phyloP scores from a whole-genome alignment of 2,329 filamentous ascomycete genomes.

The Whalleya microplaca region DNA sequence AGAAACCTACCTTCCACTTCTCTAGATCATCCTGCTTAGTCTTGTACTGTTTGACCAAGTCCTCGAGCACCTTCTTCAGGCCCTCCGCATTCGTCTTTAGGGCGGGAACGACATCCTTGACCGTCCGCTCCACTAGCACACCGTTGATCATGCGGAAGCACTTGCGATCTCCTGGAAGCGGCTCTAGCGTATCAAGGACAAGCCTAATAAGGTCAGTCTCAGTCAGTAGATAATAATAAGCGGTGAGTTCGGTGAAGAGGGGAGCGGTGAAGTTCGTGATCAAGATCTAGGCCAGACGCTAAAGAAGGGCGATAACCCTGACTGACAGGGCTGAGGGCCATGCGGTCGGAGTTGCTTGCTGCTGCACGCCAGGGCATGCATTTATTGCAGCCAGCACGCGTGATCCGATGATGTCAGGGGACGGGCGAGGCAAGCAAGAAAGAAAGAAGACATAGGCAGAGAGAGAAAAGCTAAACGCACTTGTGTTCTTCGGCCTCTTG shows the following conservation, averaged over 20 bases:
- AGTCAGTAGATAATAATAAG: constrained; percentile 31
- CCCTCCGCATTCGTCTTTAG: constrained; percentile 94
- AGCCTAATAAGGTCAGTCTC: constrained; percentile 63
- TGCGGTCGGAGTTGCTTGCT: constrained; percentile 11
- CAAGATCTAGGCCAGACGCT: constrained; percentile 25
- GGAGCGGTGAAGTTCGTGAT: constrained; percentile 36
- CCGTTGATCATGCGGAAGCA: constrained; percentile 99
- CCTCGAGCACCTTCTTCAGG: constrained; percentile 89
- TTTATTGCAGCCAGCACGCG: too few relatives aligned
- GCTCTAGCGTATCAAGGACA: constrained; percentile 88
- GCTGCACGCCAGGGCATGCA: constrained; percentile 9
- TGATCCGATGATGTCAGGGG: constrained; percentile 23
- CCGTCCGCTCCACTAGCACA: constrained; percentile 90
- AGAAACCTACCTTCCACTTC: constrained; percentile 83
- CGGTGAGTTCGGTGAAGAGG: constrained; percentile 42
- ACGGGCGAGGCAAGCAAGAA: too few relatives aligned
- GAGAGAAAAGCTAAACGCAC: constrained; percentile 58
- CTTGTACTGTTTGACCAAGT: constrained; percentile 96
- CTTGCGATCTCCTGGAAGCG: constrained; percentile 83
- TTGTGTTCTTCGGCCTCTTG: constrained; percentile 98
- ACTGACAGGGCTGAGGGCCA: constrained; percentile 22
- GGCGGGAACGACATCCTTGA: constrained; percentile 88
- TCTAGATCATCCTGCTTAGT: constrained; percentile 92
- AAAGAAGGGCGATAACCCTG: constrained; percentile 20
- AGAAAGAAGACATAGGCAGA: constrained; percentile 8